Conservation (phyloP, 208 protist species). For the Leishmania turanica region DNA sequence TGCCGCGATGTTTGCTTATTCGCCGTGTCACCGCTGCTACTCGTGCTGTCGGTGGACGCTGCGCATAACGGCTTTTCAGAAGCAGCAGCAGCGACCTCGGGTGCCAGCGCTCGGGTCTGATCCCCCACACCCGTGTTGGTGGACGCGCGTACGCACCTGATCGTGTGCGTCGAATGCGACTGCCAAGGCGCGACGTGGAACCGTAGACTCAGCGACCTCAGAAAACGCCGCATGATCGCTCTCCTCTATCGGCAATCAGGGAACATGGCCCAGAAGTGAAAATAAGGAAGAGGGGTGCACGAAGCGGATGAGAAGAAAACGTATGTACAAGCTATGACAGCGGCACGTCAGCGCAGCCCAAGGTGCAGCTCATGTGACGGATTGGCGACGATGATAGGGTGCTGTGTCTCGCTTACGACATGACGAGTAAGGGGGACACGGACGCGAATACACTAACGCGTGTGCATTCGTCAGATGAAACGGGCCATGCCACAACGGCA, state of each 20-base stretch:
- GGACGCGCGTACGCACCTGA: not conserved
- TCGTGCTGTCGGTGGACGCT: too few species aligned
- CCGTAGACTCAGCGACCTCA: not conserved
- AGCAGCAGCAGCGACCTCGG: not conserved
- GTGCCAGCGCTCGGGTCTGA: not conserved
- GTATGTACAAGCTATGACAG: not conserved
- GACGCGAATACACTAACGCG: not conserved
- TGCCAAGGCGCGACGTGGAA: not conserved
- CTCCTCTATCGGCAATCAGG: not conserved
- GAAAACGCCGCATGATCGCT: not conserved
- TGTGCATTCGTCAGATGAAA: not conserved
- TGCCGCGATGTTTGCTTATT: constrained; percentile 3
- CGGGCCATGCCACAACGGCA: not conserved
- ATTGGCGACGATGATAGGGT: not conserved
- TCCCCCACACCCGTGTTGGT: not conserved
- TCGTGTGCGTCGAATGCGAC: not conserved
- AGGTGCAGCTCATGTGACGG: constrained; percentile 6
- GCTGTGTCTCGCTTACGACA: not conserved
- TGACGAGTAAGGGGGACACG: not conserved
- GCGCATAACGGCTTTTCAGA: not conserved
- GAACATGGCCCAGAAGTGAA: not conserved
- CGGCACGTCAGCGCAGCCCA: not conserved
- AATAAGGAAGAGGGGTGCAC: not conserved
- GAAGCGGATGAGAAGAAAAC: not conserved
- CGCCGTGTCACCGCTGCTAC: not conserved